Evolutionary conservation across 2,329 filamentous ascomycete genomes (phyloP).

Genomic region (Colletotrichum karsti): DNA sequence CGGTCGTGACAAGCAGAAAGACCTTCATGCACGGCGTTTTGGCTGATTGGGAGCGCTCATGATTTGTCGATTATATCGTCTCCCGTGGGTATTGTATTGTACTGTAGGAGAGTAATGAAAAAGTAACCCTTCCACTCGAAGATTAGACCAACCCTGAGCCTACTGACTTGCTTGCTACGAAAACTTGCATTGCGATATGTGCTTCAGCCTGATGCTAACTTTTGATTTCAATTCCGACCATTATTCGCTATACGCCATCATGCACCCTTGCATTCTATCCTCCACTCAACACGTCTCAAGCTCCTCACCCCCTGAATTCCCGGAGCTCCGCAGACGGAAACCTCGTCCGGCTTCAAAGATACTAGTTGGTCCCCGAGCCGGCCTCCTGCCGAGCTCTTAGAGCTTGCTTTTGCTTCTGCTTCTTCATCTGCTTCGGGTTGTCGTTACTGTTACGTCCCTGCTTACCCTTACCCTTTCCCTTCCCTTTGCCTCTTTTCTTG

Average conservation of each 20-base stretch:
- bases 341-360: slow-evolving; percentile 5
- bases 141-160: too few relatives aligned
- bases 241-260: slow-evolving; percentile 17
- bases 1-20: background rate
- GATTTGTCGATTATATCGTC: slow-evolving; percentile 5
- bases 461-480: slow-evolving; percentile 21
- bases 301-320: background rate
- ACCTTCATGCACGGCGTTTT: background rate
- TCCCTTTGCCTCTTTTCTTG: background rate
- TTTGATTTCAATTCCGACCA: background rate
- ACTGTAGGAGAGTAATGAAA: background rate
- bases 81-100: slow-evolving; percentile 15
- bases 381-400: slow-evolving; percentile 18
- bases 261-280: background rate
- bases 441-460: slow-evolving; percentile 16
- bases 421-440: slow-evolving; percentile 23
- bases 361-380: slow-evolving; percentile 17
- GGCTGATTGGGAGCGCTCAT: background rate
- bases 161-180: too few relatives aligned
- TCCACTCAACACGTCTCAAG: background rate
- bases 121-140: too few relatives aligned
- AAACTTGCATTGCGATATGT: background rate
- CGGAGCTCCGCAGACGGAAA: background rate
- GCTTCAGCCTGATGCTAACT: background rate
- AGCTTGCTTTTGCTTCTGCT: slow-evolving; percentile 25